Base-by-base conservation (phyloP, 2,329 filamentous ascomycete genomes). In the Ciborinia camelliae region DNA sequence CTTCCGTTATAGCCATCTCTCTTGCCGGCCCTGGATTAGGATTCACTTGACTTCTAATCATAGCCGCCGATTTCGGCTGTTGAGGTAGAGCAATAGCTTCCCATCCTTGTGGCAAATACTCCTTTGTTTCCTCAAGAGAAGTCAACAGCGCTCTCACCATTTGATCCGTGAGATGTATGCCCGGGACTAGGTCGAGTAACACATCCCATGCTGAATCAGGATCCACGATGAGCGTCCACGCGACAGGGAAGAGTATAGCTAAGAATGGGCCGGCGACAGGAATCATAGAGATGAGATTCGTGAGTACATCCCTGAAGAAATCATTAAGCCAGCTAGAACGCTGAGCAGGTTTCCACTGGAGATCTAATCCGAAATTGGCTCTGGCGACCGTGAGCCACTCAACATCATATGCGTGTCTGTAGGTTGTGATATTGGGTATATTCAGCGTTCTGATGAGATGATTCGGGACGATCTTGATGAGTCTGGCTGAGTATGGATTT, bases 281-380 rank as follows among this genome's bases (percentile, higher is more conserved):
- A 14, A 57, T 57, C 35, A 41, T 41, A 5, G n/a, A 26, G 10
- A 57, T 18, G 15, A 26, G n/a, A 30, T 26, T 41, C 23, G 37
- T 41, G 35, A 57, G n/a, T 10, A 41, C 53, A 30, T 57, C 26
- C n/a, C 23, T 57, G 35, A 41, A 26, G 53, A 57, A 57, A n/a
- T 57, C 26, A 20, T 39, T 26, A 6, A 57, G 35, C 53, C 53
- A 57, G 26, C 7, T 41, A 18, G n/a, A 26, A 20, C 37, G 35
- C n/a, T 57, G 14, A 3, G 37, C 37, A 30, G 37, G 37, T 41
- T 43, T 57, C 53, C 53, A 57, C 39, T 26, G n/a, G 4, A 57
- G 37, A 20, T 57, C 53, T 6, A 57, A 14, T 10, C 53, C 23
- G 15, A 41, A 41, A n/a, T 57, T 41, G 35, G 53, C 53, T 26